Evolutionary conservation across 2,329 filamentous ascomycete species (phyloP), one percentile per base, ranked within the genome.

Genomic region (Hypoxylon sp.): DNA sequence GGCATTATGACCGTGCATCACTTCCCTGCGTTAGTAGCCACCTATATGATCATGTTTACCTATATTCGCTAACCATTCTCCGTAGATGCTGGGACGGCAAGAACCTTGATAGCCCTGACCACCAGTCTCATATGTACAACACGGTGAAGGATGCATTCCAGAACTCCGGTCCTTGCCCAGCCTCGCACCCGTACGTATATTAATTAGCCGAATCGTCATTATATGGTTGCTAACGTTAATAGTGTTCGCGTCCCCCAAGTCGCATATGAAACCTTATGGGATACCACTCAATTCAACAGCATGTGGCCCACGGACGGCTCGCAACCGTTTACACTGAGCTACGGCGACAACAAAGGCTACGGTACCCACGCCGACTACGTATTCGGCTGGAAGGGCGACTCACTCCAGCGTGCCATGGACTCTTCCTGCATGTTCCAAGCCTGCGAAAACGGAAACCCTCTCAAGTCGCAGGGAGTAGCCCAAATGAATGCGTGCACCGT

Each of bases 181-280:
- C 71, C 3, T 76, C 74, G 17, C 76, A 85, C 73, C 83, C 83
- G 44, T 56, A 56, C 13, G 53, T 56, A 46, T 19, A 35, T n/a
- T 5, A 48, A 50, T 26, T 10, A 19, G n/a, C 19, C 22, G 2
- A 17, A 3, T 6, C 22, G 24, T 50, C 8, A 14, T n/a, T 13
- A 35, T 56, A 33, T 19, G 22, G 17, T 9, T 24, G 19, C 14
- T 37, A 13, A 26, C 14, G 3, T 14, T 13, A 11, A 47, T 10
- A 56, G 53, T 5, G 77, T 81, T 4, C 79, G 80, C 3, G 78
- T 84, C 3, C 78, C 82, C 0, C 83, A 84, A 67, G 74, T 84
- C 8, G 70, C 75, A 3, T 78, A 82, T 75, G 82, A 84, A 72
- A 82, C 83, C 33, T 81, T 84, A 67, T 84, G 82, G 80, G 79